Percentiles rank a stretch among this genome's conserved stretches.
phyloP scores from a whole-genome alignment of 495 filamentous ascomycete species.

The Neurospora sp. region DNA sequence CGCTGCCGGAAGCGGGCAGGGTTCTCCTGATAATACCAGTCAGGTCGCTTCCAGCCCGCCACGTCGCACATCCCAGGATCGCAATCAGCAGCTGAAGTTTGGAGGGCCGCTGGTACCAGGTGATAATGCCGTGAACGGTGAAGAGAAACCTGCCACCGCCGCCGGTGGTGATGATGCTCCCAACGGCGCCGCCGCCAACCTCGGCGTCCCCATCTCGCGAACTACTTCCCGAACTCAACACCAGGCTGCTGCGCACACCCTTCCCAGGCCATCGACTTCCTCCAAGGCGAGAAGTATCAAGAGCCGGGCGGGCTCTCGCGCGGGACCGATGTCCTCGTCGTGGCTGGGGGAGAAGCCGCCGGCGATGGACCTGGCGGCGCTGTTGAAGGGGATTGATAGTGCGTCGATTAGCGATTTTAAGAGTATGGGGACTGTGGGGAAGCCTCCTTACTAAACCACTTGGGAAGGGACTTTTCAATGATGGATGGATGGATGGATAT shows the following conservation, averaged over 20 bases:
- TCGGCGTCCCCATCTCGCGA: background rate
- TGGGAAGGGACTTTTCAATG: too few relatives aligned
- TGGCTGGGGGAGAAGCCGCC: conserved; percentile 20
- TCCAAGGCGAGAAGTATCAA: conserved; percentile 22
- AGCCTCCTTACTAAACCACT: conserved; percentile 31
- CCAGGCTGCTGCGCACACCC: conserved; percentile 6
- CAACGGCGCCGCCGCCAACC: conserved; percentile 6
- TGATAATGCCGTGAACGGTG: background rate
- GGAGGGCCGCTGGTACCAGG: conserved; percentile 29
- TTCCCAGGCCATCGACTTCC: conserved; percentile 18
- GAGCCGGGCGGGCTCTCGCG: conserved; percentile 29
- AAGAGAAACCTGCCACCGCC: background rate
- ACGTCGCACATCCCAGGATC: conserved; percentile 1
- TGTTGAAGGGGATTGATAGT: conserved; percentile 39
- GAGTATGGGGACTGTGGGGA: conserved; percentile 3
- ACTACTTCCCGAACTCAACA: background rate
- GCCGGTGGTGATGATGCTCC: conserved; percentile 14
- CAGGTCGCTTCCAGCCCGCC: background rate
- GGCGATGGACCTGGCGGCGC: conserved; percentile 33
- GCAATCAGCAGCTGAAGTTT: conserved; percentile 8
- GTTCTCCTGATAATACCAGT: background rate
- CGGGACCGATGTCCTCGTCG: conserved; percentile 16
- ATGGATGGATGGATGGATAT: too few relatives aligned
- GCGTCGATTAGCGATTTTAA: conserved; percentile 28
- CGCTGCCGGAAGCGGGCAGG: conserved; percentile 7